Conservation (phyloP, 176 grass and related monocot genomes). For the Carex littledalei region DNA sequence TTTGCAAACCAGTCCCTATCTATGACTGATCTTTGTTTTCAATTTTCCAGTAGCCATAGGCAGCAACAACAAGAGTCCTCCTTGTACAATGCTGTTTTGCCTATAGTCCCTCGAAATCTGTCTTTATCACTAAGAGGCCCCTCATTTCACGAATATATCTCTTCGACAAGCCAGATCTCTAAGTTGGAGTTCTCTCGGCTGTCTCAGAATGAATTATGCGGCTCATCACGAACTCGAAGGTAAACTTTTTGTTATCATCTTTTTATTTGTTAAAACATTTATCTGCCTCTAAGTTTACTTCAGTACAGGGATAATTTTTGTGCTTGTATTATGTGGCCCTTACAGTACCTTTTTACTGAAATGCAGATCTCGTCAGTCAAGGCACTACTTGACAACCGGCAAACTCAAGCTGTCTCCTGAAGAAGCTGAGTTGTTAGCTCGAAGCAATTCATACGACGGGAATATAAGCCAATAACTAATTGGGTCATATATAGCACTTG, state of each 20-base stretch:
- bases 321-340: background rate
- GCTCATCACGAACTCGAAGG: slow-evolving; percentile 35
- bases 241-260: slow-evolving; percentile 7
- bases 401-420: slow-evolving; percentile 42
- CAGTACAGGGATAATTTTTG: background rate
- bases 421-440: slow-evolving; percentile 49
- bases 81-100: slow-evolving; percentile 46
- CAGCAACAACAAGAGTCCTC: slow-evolving; percentile 40
- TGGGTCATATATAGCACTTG: too few relatives aligned
- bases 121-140: slow-evolving; percentile 55
- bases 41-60: slow-evolving; percentile 16
- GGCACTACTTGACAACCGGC: slow-evolving; percentile 59
- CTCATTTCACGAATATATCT: slow-evolving; percentile 78
- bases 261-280: slow-evolving; percentile 4
- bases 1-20: background rate
- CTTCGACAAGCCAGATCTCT: slow-evolving; percentile 65
- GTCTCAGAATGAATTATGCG: slow-evolving; percentile 34
- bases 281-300: background rate
- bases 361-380: slow-evolving; percentile 48
- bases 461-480: background rate
- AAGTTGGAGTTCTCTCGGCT: slow-evolving; percentile 57
- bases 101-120: slow-evolving; percentile 56
- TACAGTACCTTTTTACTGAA: background rate
- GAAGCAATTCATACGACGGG: slow-evolving; percentile 39
- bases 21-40: background rate